These are phyloP conservation scores for Smittium culicis DNA, from an alignment of 371 early-diverging fungal genomes.

Conservation along the genomic window DNA sequence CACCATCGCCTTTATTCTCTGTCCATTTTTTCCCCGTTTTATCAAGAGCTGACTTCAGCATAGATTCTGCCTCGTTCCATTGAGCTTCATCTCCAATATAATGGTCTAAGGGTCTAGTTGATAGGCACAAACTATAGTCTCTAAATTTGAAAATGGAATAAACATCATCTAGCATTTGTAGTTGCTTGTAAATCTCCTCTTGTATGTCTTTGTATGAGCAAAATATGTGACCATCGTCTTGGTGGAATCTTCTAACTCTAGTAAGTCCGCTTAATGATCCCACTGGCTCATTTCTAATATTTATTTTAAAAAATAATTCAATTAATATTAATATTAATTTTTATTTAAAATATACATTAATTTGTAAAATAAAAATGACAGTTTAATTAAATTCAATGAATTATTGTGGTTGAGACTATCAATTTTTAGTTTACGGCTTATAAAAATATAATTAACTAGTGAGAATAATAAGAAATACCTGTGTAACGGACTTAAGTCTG, in stretches of 20 bases:
- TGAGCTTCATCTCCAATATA: conserved; percentile 77
- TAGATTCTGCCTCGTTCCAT: conserved; percentile 83
- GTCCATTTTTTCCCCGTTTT: conserved; percentile 49
- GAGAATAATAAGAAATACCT: conserved; percentile 13
- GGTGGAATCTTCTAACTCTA: conserved; percentile 98
- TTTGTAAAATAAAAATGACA: too few relatives aligned
- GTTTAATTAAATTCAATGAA: too few relatives aligned
- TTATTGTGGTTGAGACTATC: too few relatives aligned
- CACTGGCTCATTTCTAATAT: conserved; percentile 84
- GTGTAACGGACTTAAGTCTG: conserved; percentile 98
- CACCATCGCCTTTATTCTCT: conserved; percentile 96
- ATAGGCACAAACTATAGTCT: conserved; percentile 64
- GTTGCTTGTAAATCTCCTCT: conserved; percentile 23
- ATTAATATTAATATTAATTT: too few relatives aligned
- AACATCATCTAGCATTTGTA: conserved; percentile 23
- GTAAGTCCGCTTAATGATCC: conserved; percentile 96
- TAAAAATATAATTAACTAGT: too few relatives aligned
- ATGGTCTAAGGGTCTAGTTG: conserved; percentile 86
- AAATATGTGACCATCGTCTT: conserved; percentile 99
- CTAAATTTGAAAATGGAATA: conserved; percentile 67
- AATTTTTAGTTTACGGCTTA: too few relatives aligned
- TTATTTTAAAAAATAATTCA: too few relatives aligned
- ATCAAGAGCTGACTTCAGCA: conserved; percentile 58
- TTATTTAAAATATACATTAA: too few relatives aligned
- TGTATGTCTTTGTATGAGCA: conserved; percentile 69